Base-by-base conservation (phyloP, 208 protist genomes). In the Borovskyia barvae region DNA sequence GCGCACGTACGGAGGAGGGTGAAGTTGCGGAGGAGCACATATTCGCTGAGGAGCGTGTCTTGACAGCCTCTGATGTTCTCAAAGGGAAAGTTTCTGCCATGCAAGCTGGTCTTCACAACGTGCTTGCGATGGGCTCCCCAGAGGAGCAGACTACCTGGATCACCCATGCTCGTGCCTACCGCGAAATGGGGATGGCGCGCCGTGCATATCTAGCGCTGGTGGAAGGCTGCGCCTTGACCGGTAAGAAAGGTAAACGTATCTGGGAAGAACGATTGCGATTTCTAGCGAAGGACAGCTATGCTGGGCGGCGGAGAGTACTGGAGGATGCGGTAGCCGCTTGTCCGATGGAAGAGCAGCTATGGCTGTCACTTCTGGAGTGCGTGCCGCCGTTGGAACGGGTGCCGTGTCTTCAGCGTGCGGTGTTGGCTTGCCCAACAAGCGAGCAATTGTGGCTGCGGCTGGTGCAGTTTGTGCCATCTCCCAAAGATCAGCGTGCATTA, bases 91-190 rank as follows among this genome's bases (percentile, higher is more conserved):
- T 39, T 0, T 50, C 70, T 2, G 72, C 71, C 9, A 35, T 57
- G 12, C 66, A 82, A 41, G 62, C 82, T 6, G 78, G 66, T 1
- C 54, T 88, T n/a, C 65, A 80, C 28, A 79, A 58, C 42, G 54
- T 94, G 15, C 73, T 94, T 19, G 69, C 60, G 19, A 89, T 90
- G 78, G 87, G 87, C 41, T 94, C 87, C 12, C 54, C 72, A 12
- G 82, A 81, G 46, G 81, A 94, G 70, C 87, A 89, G 57, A 82
- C 72, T 2, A 94, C 87, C 7, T 94, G 81, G 78, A 84, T 94
- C 61, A 92, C 82, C 2, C 88, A 89, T 42, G 69, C 87, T 0
- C 75, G 84, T 25, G 87, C 80, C 3, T 76, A 82, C 19, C 72
- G 81, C 9, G 77, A 91, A 62, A 87, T 91, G 75, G 87, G 84